phyloP scores from a whole-genome alignment of 768 basidiomycete genomes.

The Tephrocybe sp. region DNA sequence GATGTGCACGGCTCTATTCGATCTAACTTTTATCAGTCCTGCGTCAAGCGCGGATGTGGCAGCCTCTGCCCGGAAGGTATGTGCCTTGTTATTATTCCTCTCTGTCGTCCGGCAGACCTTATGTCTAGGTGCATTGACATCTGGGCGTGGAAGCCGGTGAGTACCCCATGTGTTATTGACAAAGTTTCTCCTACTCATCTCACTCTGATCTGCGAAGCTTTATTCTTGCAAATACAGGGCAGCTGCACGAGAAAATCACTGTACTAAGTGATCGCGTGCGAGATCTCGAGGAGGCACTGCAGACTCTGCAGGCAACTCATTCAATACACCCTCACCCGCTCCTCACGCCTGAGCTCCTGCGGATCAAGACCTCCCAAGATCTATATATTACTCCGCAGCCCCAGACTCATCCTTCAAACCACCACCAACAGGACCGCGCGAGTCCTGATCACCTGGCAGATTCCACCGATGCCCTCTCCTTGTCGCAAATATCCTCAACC shows the following conservation, averaged over 20 bases:
- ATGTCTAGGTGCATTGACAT: slow-evolving; percentile 51
- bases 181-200: slow-evolving; percentile 10
- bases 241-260: slow-evolving; percentile 61
- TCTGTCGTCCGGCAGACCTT: not conserved
- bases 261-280: slow-evolving; percentile 62
- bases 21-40: slow-evolving; percentile 39
- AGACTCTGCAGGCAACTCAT: slow-evolving; percentile 36
- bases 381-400: slow-evolving; percentile 41
- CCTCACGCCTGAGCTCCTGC: slow-evolving; percentile 53
- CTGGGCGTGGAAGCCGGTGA: slow-evolving; percentile 62
- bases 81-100: slow-evolving; percentile 13
- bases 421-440: slow-evolving; percentile 4
- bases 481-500: slow-evolving; percentile 7
- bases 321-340: slow-evolving; percentile 50
- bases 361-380: slow-evolving; percentile 67
- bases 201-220: slow-evolving; percentile 36
- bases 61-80: slow-evolving; percentile 60
- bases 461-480: slow-evolving; percentile 8
- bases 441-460: slow-evolving; percentile 10
- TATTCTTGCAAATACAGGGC: slow-evolving; percentile 66
- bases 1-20: slow-evolving; percentile 8
- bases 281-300: slow-evolving; percentile 60
- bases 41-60: slow-evolving; percentile 63
- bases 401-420: not conserved
- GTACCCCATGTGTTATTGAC: slow-evolving; percentile 15